Conservation (phyloP, 2,329 filamentous ascomycete species). For the Lachnellula hyalina region DNA sequence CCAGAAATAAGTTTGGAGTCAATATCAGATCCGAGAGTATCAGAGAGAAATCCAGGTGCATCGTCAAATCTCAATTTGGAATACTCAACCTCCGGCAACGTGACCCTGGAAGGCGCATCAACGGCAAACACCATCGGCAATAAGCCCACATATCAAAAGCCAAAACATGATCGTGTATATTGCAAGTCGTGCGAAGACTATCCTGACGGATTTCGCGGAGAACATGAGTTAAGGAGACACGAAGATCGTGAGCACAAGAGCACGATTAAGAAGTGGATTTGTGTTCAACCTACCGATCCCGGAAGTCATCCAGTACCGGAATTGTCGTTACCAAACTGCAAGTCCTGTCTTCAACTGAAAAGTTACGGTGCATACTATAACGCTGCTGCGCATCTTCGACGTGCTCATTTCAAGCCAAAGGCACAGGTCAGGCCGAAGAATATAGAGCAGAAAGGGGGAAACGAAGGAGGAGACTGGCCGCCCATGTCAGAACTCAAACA, state of each 20-base stretch:
- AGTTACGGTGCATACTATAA: constrained; percentile 97
- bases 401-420: constrained; percentile 80
- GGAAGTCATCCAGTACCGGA: constrained; percentile 42
- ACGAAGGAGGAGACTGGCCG: constrained; percentile 49
- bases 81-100: background rate
- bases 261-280: constrained; percentile 49
- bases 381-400: constrained; percentile 81
- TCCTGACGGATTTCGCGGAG: constrained; percentile 78
- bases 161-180: background rate
- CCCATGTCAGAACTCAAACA: constrained; percentile 52
- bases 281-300: constrained; percentile 45
- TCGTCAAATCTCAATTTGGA: background rate
- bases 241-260: constrained; percentile 56
- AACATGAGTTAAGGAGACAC: constrained; percentile 73
- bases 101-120: background rate
- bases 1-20: too few species aligned
- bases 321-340: constrained; percentile 59
- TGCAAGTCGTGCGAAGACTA: constrained; percentile 75
- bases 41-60: background rate
- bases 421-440: too few species aligned
- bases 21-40: background rate
- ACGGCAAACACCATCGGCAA: background rate
- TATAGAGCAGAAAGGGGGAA: constrained; percentile 51
- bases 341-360: constrained; percentile 72
- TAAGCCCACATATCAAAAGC: background rate